Base-by-base conservation (phyloP, 2,329 filamentous ascomycete genomes). In the Ustulina deusta region DNA sequence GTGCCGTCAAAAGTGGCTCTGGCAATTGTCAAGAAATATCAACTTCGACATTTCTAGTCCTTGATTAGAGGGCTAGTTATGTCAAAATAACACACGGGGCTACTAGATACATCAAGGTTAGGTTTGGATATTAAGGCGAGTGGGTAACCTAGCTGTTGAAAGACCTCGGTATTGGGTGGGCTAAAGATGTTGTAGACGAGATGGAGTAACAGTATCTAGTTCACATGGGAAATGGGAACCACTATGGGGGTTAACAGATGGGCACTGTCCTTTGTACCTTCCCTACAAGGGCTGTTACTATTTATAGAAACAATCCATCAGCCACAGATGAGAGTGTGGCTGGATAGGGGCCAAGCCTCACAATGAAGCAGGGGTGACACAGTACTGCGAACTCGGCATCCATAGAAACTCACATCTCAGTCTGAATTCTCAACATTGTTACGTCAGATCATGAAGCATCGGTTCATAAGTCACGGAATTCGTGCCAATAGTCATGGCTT, bases 401-500 rank as follows among this genome's bases (percentile, higher is more conserved):
- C 11, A 34, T 9, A 22, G 36, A 36, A 36, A 2, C 44, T 58
- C 36, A 25, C 2, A 40, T 46, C 40, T 15, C 36, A 55, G 44
- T 25, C 54, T 27, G 40, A 22, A 57, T 42, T 65, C 38, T 59
- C 11, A 40, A 56, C n/a, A 15, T 20, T 51, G 4, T 51, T 29
- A 46, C 48, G 46, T 55, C 22, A 51, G 70, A 70, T 56, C 55
- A 77, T 77, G 74, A 65, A 61, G 52, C 68, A 70, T 68, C 68
- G 54, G 59, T 46, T 73, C 5, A 44, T 70, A 29, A 67, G 36
- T 17, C 59, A 36, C 49, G n/a, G 55, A 46, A 20, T 68, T 40
- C 57, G 65, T 59, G 51, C 62, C 49, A 57, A 46, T 34, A 42
- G 13, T 17, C 22, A 61, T 65, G 49, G 48, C 20, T 58, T 61